Conservation (phyloP, 2,329 filamentous ascomycete genomes). For the Aureobasidium vineae region DNA sequence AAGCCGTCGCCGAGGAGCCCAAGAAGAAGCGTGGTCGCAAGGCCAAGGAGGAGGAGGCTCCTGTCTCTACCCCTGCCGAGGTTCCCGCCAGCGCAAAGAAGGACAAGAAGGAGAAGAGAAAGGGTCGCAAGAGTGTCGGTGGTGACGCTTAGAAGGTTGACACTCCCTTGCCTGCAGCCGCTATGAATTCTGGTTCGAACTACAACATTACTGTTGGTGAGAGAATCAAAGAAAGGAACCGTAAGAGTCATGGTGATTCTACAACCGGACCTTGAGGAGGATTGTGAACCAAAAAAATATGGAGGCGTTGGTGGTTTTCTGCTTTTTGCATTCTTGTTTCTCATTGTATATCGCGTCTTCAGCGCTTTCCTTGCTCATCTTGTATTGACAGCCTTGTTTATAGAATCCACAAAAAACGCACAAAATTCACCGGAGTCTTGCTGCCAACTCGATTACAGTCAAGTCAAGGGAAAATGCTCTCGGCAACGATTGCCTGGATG, state of each 20-base stretch:
- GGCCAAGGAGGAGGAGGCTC: conserved; percentile 31
- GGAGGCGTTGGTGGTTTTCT: conserved; percentile 1
- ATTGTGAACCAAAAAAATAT: background rate
- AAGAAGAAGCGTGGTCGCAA: conserved; percentile 40
- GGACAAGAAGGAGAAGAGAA: conserved; percentile 37
- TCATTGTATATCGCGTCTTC: conserved; percentile 3
- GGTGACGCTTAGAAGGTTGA: conserved; percentile 27
- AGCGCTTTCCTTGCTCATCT: background rate
- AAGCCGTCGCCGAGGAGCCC: conserved; percentile 28
- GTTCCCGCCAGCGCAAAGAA: conserved; percentile 29
- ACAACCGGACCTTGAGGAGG: background rate
- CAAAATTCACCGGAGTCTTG: background rate
- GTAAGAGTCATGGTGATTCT: background rate
- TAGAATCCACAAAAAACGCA: background rate
- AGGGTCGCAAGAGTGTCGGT: conserved; percentile 36
- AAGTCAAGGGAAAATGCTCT: background rate
- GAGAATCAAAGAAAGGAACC: background rate
- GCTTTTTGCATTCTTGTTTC: background rate
- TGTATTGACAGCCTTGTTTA: background rate
- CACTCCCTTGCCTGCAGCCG: background rate
- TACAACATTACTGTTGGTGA: background rate
- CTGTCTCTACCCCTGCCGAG: conserved; percentile 25
- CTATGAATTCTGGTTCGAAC: background rate
- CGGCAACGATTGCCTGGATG: no score
- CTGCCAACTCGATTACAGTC: no score